Conservation (phyloP, 345 rosid species). For the Reutealis trisperma region DNA sequence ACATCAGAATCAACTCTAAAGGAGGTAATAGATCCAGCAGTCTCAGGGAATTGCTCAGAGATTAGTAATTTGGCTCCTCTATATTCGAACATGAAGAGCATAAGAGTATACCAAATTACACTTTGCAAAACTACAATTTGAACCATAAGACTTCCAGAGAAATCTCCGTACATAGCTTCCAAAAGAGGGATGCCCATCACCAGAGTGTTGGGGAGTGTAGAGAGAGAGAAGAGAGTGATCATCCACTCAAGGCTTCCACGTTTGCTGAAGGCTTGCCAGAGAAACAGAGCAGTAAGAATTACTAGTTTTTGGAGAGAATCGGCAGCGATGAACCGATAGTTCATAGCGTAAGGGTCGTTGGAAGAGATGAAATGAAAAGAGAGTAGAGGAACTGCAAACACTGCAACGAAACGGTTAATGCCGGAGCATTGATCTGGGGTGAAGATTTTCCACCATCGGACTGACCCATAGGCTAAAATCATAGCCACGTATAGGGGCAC, state of each 20-base stretch:
- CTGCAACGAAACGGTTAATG: constrained; percentile 83
- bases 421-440: constrained; percentile 88
- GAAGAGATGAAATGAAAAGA: constrained; percentile 86
- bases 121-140: constrained; percentile 84
- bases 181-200: constrained; percentile 86
- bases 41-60: constrained; percentile 80
- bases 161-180: constrained; percentile 86
- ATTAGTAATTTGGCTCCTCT: constrained; percentile 75
- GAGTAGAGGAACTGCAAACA: constrained; percentile 78
- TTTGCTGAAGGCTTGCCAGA: constrained; percentile 64
- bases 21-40: constrained; percentile 74
- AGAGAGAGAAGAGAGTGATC: constrained; percentile 77
- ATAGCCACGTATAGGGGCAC: constrained; percentile 84
- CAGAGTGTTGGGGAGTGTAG: constrained; percentile 79
- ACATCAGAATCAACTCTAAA: constrained; percentile 80
- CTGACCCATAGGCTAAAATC: constrained; percentile 85
- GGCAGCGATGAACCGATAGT: constrained; percentile 81
- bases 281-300: constrained; percentile 62
- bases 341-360: constrained; percentile 74
- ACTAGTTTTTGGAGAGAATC: constrained; percentile 77
- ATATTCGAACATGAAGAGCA: constrained; percentile 81
- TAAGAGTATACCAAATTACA: constrained; percentile 79
- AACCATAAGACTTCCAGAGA: constrained; percentile 72
- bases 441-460: constrained; percentile 90
- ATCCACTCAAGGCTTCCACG: constrained; percentile 70